Base-by-base conservation (phyloP, 2,329 filamentous ascomycete species). In the Fusarium tjaetaba region DNA sequence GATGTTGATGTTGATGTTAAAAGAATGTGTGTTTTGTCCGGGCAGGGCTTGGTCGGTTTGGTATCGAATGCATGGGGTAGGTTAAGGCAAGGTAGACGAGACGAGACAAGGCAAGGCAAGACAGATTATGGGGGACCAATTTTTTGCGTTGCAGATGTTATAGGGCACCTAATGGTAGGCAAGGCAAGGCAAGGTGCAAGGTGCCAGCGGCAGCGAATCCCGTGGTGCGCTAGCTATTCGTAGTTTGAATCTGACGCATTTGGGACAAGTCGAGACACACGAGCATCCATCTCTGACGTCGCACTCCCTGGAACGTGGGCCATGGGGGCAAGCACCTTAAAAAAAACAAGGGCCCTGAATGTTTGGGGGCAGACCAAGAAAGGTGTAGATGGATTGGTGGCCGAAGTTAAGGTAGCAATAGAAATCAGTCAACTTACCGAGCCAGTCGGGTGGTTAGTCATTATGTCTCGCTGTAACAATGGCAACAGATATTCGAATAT, bases 251-350 rank as follows among this genome's bases (percentile, higher is more conserved):
- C 72, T 79, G 78, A 77, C 75, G 81, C 79, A 79, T 76, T 69
- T 75, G 77, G 79, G 28, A 49, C 56, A 59, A 59, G 56, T 76
- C 79, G 79, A 81, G 79, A 82, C 81, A 82, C 80, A 79, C 78
- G 74, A 82, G 77, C 79, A 63, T 68, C 78, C 78, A 63, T 70
- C 78, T 80, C 78, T 81, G 79, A 81, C 79, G 79, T 80, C 79
- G 80, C 73, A 77, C 75, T 73, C 73, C 71, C 68, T 72, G 64
- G 65, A 51, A 75, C 52, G 42, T 45, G 55, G 41, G 30, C 52
- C 65, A 67, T 70, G 70, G 68, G 53, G 56, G 56, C 42, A 59
- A 59, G 56, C 42, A 36, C 42, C 56, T 59, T 59, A 38, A 51
- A 59, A 32, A 41, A 56, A 57, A 18, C 24, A 38, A 38, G 56